These are phyloP conservation scores for Tripidium arundinaceum DNA, from an alignment of 202 grass and related monocot species.

Conservation along the genomic window DNA sequence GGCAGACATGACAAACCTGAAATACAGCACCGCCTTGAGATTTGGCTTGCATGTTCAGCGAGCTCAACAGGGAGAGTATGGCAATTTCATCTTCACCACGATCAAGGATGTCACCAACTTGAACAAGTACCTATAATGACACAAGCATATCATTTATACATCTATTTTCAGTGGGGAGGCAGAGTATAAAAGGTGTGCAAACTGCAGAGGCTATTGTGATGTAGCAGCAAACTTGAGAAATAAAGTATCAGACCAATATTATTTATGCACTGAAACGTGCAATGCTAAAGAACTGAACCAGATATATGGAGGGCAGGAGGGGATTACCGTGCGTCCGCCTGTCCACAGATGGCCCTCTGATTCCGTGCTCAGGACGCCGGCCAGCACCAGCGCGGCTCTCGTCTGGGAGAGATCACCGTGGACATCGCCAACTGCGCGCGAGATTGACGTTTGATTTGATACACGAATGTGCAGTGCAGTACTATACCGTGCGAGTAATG, in stretches of 20 bases:
- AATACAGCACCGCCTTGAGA: slow-evolving; percentile 92
- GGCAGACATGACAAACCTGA: slow-evolving; percentile 50
- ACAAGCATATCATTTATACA: slow-evolving; percentile 9
- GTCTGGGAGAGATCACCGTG: slow-evolving; percentile 92
- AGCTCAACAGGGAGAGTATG: slow-evolving; percentile 74
- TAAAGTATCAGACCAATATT: not conserved
- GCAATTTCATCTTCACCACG: slow-evolving; percentile 89
- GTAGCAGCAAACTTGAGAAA: not conserved
- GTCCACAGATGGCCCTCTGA: slow-evolving; percentile 60
- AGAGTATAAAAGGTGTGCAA: not conserved
- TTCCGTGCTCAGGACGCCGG: slow-evolving; percentile 65
- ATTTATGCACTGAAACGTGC: not conserved
- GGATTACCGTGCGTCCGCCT: slow-evolving; percentile 62
- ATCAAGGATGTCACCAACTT: slow-evolving; percentile 94
- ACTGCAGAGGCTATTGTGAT: not conserved
- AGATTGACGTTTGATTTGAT: not conserved
- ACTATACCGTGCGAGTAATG: not conserved
- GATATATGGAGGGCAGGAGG: not conserved
- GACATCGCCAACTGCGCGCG: slow-evolving; percentile 68
- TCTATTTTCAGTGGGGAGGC: not conserved
- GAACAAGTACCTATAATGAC: slow-evolving; percentile 62
- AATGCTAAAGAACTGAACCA: not conserved
- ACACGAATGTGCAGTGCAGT: not conserved
- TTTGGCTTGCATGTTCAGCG: slow-evolving; percentile 60
- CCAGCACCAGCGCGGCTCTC: slow-evolving; percentile 56